Base-by-base conservation (phyloP, 495 filamentous ascomycete genomes). In the Hyaloscypha variabilis region DNA sequence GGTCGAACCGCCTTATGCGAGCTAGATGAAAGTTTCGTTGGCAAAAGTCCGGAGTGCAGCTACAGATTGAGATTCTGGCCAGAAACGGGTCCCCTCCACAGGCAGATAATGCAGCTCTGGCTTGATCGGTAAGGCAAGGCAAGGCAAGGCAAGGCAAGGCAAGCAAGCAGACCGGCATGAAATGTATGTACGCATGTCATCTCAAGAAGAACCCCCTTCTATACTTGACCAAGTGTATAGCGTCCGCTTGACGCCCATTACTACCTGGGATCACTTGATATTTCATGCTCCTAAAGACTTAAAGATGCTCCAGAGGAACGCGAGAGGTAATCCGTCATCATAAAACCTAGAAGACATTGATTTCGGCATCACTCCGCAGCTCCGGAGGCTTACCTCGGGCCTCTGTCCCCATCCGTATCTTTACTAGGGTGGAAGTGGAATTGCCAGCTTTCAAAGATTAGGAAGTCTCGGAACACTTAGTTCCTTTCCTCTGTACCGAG, bases 41-140 rank as follows among this genome's bases (percentile, higher is more conserved):
- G 66, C 59, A 64, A 71, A 64, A 68, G 51, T 60, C 69, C 63
- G 66, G 69, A 71, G 66, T 68, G 69, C 69, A 71, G 69, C 50
- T 25, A 49, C 57, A 53, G 61, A 19, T 59, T 26, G 17, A 34
- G 14, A 19, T 56, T 56, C 42, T 34, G 17, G 62, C 57, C 58
- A 10, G 28, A 29, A 61, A 28, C 13, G 34, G 39, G 19, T 50
- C 29, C 24, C 46, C 31, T 51, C 11, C 46, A 13, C 19, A 29
- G 23, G 54, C 36, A 63, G 42, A 58, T 63, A 42, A 53, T 62
- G 64, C 58, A 60, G 19, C 26, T 53, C 29, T 30, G 46, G 62
- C 63, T 65, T 56, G 39, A 62, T 53, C 63, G 63, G 54, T 65
- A 65, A 53, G 25, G 63, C 62, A 58, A 39, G 58, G n/a, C n/a